Evolutionary conservation across 805 yeast genomes (phyloP).

Genomic region (Ogataea nonfermentans): DNA sequence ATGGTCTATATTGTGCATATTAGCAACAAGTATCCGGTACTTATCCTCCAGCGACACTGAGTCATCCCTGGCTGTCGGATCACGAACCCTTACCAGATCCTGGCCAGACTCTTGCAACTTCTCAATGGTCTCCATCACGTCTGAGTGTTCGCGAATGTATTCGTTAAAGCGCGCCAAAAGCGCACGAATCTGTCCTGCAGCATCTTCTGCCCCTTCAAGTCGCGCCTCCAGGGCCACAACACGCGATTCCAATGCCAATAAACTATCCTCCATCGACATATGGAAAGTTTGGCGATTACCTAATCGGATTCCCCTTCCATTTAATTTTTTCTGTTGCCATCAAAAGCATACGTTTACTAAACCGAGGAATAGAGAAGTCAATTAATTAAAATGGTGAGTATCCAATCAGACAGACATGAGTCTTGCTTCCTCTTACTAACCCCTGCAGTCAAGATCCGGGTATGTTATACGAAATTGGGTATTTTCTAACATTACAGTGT

Average conservation of each 20-base stretch:
- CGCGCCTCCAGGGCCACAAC: conserved; percentile 16
- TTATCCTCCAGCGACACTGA: conserved; percentile 13
- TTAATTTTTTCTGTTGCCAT: conserved; percentile 11
- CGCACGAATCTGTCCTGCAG: conserved; percentile 6
- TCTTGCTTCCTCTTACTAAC: conserved; percentile 8
- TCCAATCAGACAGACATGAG: background rate
- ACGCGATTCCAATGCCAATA: conserved; percentile 14
- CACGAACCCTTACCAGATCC: conserved; percentile 7
- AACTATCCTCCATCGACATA: conserved; percentile 4
- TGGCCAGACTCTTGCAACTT: conserved; percentile 10
- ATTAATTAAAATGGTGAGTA: conserved; percentile 11
- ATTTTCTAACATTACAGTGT: conserved; percentile 46
- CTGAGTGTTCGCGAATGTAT: conserved; percentile 7
- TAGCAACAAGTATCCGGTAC: conserved; percentile 13
- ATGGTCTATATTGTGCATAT: conserved; percentile 10
- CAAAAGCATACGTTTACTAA: conserved; percentile 11
- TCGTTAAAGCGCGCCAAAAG: conserved; percentile 4
- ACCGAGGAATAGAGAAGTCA: conserved; percentile 6
- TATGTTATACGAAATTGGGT: conserved; percentile 19
- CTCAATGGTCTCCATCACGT: conserved; percentile 7
- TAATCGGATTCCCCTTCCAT: conserved; percentile 4
- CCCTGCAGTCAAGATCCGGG: conserved; percentile 35
- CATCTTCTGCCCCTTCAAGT: conserved; percentile 10
- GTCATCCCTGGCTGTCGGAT: background rate
- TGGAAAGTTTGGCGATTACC: conserved; percentile 6